These are phyloP conservation scores for Eruca vesicaria DNA, from an alignment of 441 rosid species.

Conservation along the genomic window DNA sequence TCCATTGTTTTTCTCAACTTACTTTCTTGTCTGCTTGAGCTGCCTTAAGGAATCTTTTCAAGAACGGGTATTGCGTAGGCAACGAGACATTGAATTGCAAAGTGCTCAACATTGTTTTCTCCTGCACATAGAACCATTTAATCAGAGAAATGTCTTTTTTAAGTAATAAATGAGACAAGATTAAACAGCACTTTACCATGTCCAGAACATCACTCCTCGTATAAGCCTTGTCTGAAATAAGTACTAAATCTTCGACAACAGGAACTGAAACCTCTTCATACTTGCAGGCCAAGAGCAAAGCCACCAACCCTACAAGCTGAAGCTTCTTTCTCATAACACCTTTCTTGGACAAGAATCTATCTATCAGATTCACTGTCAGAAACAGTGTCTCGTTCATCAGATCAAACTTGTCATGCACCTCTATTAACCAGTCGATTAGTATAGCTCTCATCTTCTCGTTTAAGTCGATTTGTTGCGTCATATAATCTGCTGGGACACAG, in stretches of 20 bases:
- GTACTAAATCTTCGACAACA: constrained; percentile 73
- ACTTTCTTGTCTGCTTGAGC: constrained; percentile 88
- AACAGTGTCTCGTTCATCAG: constrained; percentile 89
- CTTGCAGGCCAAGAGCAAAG: constrained; percentile 93
- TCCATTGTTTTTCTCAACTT: neutral
- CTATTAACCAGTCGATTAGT: constrained; percentile 92
- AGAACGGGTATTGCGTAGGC: constrained; percentile 85
- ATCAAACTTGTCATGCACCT: constrained; percentile 97
- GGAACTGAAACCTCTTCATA: constrained; percentile 97
- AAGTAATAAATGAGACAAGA: neutral
- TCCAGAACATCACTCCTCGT: constrained; percentile 69
- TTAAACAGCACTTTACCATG: constrained; percentile 47
- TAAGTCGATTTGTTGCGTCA: constrained; percentile 70
- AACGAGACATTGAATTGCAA: constrained; percentile 78
- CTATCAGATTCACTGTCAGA: constrained; percentile 84
- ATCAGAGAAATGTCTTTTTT: neutral
- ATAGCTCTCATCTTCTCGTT: constrained; percentile 94
- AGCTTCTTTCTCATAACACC: constrained; percentile 80
- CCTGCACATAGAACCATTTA: constrained; percentile 31
- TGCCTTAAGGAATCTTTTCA: constrained; percentile 84
- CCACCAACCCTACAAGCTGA: constrained; percentile 88
- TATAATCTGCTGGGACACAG: constrained; percentile 62
- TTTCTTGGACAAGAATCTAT: constrained; percentile 80
- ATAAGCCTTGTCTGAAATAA: constrained; percentile 89
- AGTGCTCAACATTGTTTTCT: constrained; percentile 68